These are phyloP conservation scores for Aspergillus sergii DNA, from an alignment of 2,329 filamentous ascomycete genomes.

Conservation along the genomic window DNA sequence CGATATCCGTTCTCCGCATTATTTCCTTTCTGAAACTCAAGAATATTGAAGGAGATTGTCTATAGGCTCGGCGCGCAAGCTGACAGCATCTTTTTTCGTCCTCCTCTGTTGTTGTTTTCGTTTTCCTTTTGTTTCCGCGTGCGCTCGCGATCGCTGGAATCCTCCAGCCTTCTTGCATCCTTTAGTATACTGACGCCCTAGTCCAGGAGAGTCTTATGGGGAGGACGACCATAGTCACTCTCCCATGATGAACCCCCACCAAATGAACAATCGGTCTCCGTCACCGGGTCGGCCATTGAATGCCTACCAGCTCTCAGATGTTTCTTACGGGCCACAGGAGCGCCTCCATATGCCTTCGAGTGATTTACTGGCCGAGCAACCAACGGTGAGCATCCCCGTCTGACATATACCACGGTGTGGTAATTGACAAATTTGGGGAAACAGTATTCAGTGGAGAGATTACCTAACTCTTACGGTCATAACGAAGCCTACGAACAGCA, in stretches of 20 bases:
- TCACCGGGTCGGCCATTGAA: conserved; percentile 76
- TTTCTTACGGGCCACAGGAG: conserved; percentile 62
- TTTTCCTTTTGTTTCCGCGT: neutral
- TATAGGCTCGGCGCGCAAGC: neutral
- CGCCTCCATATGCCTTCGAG: conserved; percentile 71
- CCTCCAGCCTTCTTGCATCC: neutral
- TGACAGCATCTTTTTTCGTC: neutral
- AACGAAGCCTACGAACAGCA: conserved; percentile 62
- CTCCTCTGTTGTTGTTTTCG: neutral
- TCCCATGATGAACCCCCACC: conserved; percentile 56
- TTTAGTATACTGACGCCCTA: conserved; percentile 25
- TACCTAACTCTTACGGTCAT: conserved; percentile 64
- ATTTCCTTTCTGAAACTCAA: conserved; percentile 23
- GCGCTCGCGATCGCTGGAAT: neutral
- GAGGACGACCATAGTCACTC: conserved; percentile 45
- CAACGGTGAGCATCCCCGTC: conserved; percentile 65
- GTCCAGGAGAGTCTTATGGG: conserved; percentile 41
- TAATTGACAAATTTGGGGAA: neutral
- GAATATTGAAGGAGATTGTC: neutral
- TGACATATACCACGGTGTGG: neutral
- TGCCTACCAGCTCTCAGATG: conserved; percentile 81
- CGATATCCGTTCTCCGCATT: conserved; percentile 22
- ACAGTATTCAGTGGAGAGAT: conserved; percentile 71
- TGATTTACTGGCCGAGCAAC: conserved; percentile 80
- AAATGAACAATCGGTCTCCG: conserved; percentile 62